Evolutionary conservation across 352 stramenopile species (phyloP), one percentile per base, ranked within the genome.

Genomic region (Phytophthora macrochlamydospora): DNA sequence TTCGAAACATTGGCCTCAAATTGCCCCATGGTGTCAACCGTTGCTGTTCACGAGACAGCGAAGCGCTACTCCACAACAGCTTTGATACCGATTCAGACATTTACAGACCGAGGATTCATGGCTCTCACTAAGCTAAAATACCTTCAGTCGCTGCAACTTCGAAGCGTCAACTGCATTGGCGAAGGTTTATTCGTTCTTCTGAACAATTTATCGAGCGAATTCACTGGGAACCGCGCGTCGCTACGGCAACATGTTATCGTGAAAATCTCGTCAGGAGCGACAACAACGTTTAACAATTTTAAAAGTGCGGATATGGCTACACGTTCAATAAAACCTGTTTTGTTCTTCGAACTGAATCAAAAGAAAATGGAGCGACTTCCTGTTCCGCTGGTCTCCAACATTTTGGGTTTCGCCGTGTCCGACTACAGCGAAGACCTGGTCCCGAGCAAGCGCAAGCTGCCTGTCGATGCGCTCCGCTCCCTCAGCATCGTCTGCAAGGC

Each of bases 121-220:
- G 73, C 75, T 2, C 59, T 83, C 2, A 57, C 64, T 31, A 69
- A 56, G 44, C 64, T 83, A n/a, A 56, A 59, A 12, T 78, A 64
- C 61, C 62, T 81, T 32, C 45, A 42, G 24, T 75, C 43, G 0
- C 13, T 83, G 11, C 46, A 78, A 24, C 67, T 83, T 5, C 18
- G 65, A 1, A 69, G 54, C 6, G 46, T 83, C 7, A 81, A 74
- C 32, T 79, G 65, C 37, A 78, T 66, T 2, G 72, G 70, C 0
- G 56, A 69, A 5, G 75, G 72, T 0, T 38, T 83, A 12, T 65
- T 83, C 12, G 33, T 40, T 18, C 71, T 83, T 37, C 35, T 83
- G 37, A 81, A 72, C 58, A 54, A 61, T 6, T 54, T 72, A 4
- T 73, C 72, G 0, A 44, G 42, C 11, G 49, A 61, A 1, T 77